Evolutionary conservation across 2,329 filamentous ascomycete genomes (phyloP), one percentile per base, ranked within the genome.

Genomic region (Curvularia eragrostidis): DNA sequence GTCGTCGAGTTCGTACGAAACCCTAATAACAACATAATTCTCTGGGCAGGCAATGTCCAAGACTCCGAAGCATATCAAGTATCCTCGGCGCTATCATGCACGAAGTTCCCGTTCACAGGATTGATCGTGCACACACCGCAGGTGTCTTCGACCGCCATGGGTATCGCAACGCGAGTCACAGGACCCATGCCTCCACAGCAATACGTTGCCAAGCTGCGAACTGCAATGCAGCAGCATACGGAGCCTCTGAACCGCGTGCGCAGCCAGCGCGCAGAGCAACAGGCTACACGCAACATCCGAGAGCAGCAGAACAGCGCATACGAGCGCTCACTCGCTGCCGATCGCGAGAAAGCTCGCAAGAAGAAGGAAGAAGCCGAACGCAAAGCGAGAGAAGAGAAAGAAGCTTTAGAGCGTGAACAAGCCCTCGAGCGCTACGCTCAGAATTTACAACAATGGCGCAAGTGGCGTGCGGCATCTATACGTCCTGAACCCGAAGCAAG

Each of bases 31-130:
- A 90, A 94, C 71, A 85, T 97, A 28, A 81, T 98, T 34, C 78
- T 99, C 2, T 99, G 95, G 95, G 92, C 90, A 39, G 95, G 95
- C 46, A 97, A 93, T 66, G 90, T 98, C 0, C 87, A 93, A 62
- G 95, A 99, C 74, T 90, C 92, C 3, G 95, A 99, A 79, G 91
- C 94, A 5, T 98, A 96, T 76, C 93, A 97, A 75, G 92, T 97
- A 39, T 88, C 93, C n/a, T 85, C 86, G 12, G 92, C 93, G 44
- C 87, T 98, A 62, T 89, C 89, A 66, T 95, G 91, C 76, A 96
- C 91, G 58, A 96, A 96, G 73, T 97, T 95, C 70, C 95, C 95
- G 9, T 98, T 96, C 74, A 88, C 90, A 0, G 91, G 89, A 13
- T 78, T 97, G 3, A 88, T 97, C 26, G 93, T 92, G 56, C 89